A percentile compares a stretch with the other conserved stretches of the same genome.
phyloP scores from a whole-genome alignment of 306 rosid genomes.

The Ochetophila trinervis region DNA sequence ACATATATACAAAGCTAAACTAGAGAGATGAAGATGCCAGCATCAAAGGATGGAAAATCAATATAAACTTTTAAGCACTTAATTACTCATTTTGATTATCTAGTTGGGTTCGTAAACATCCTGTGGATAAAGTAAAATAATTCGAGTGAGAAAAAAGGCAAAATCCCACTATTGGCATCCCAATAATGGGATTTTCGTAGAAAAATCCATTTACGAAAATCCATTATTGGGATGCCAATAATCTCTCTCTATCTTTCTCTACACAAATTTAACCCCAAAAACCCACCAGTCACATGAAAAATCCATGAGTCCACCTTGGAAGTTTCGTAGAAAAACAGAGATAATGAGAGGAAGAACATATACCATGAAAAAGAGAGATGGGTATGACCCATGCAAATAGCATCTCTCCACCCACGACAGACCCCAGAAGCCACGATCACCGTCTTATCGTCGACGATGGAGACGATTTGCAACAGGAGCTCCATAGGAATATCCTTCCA shows the following conservation, averaged over 20 bases:
- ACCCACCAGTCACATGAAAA: not conserved
- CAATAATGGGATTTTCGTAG: too few species aligned
- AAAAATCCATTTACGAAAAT: too few species aligned
- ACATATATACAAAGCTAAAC: too few species aligned
- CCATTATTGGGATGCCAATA: not conserved
- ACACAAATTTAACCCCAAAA: not conserved
- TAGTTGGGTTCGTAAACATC: too few species aligned
- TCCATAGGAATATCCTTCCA: slow-evolving; percentile 98
- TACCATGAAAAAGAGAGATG: slow-evolving; percentile 92
- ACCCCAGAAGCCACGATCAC: slow-evolving; percentile 73
- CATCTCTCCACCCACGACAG: slow-evolving; percentile 98
- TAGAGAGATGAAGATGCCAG: too few species aligned
- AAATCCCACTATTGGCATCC: not conserved
- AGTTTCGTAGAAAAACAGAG: not conserved
- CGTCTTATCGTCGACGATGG: slow-evolving; percentile 70
- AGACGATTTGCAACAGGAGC: slow-evolving; percentile 75
- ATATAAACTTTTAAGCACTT: too few species aligned
- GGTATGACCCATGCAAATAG: slow-evolving; percentile 62
- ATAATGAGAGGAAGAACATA: not conserved
- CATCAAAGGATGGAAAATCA: too few species aligned
- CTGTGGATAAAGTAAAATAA: too few species aligned
- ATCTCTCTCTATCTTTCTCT: not conserved
- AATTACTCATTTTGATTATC: too few species aligned
- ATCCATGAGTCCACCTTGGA: not conserved
- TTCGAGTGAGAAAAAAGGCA: too few species aligned